Percentiles rank a stretch among this genome's conserved stretches.
Evolutionary conservation across 768 basidiomycete species (phyloP).

Genomic region (Mycena indigotica): DNA sequence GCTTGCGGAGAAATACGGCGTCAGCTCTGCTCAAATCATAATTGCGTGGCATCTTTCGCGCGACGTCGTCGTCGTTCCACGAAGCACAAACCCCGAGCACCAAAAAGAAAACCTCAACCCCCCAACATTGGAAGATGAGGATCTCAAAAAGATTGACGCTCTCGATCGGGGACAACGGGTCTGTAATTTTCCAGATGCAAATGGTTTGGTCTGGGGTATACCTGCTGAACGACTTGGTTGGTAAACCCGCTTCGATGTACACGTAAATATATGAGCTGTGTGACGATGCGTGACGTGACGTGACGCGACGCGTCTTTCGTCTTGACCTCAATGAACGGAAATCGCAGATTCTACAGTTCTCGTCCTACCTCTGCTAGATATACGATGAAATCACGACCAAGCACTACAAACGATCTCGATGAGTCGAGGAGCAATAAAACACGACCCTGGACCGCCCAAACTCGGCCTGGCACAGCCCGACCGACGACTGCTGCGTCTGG

Average conservation of each 20-base stretch:
- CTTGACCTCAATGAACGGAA: background rate
- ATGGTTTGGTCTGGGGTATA: conserved; percentile 42
- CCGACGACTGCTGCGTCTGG: conserved; percentile 68
- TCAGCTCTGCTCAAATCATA: conserved; percentile 31
- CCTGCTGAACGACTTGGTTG: conserved; percentile 42
- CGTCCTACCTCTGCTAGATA: background rate
- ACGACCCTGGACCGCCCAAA: conserved; percentile 59
- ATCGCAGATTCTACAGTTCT: background rate
- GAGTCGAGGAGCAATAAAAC: conserved; percentile 13
- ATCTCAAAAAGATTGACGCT: conserved; percentile 45
- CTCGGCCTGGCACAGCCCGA: conserved; percentile 61
- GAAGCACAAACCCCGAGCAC: conserved; percentile 13
- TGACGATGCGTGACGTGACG: no score
- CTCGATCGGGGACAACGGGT: conserved; percentile 45
- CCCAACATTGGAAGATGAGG: conserved; percentile 38
- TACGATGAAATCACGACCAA: conserved; percentile 4
- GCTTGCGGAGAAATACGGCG: conserved; percentile 34
- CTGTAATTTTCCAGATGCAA: conserved; percentile 41
- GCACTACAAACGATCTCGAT: conserved; percentile 8
- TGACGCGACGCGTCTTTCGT: background rate
- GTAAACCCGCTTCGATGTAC: conserved; percentile 23
- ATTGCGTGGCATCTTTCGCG: conserved; percentile 35
- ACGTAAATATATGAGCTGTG: no score
- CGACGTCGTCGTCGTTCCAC: conserved; percentile 34
- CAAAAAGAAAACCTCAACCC: conserved; percentile 30